Percentiles rank a stretch among this genome's conserved stretches.
Evolutionary conservation across 1,284 basidiomycete species (phyloP).

Genomic region (Pseudozyma hubeiensis): DNA sequence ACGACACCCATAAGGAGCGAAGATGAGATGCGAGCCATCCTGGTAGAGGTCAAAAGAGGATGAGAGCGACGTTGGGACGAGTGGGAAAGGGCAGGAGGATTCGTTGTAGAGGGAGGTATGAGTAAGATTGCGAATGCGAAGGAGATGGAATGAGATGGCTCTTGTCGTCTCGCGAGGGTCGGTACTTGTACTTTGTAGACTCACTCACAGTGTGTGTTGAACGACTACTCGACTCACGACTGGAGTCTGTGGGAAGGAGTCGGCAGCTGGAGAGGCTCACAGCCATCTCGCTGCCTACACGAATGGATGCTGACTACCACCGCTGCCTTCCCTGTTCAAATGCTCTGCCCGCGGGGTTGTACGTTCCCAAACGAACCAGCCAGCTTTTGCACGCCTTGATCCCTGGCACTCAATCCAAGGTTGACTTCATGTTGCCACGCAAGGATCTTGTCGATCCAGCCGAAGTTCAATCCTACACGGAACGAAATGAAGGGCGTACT

Average conservation of each 20-base stretch:
- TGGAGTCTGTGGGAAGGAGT: too few relatives aligned
- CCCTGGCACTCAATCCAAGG: neutral
- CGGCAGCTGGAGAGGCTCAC: too few relatives aligned
- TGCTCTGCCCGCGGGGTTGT: too few relatives aligned
- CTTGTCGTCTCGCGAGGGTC: neutral
- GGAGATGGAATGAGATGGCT: neutral
- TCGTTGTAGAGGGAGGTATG: neutral
- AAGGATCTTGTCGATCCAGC: neutral
- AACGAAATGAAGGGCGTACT: too few relatives aligned
- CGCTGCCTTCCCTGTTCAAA: too few relatives aligned
- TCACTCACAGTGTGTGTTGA: neutral
- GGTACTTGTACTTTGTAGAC: constrained; percentile 15
- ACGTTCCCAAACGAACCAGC: too few relatives aligned
- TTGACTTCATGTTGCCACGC: neutral
- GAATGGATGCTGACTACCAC: too few relatives aligned
- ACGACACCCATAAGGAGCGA: constrained; percentile 25
- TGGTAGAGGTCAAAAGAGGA: neutral
- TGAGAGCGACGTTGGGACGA: neutral
- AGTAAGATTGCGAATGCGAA: constrained; percentile 1
- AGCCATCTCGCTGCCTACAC: too few relatives aligned
- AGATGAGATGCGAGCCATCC: constrained; percentile 33
- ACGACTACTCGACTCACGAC: neutral
- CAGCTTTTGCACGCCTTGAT: too few relatives aligned
- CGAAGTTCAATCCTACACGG: too few relatives aligned
- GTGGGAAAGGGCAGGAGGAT: too few relatives aligned